Conservation (phyloP, 805 yeast species). For the Brettanomyces naardenensis region DNA sequence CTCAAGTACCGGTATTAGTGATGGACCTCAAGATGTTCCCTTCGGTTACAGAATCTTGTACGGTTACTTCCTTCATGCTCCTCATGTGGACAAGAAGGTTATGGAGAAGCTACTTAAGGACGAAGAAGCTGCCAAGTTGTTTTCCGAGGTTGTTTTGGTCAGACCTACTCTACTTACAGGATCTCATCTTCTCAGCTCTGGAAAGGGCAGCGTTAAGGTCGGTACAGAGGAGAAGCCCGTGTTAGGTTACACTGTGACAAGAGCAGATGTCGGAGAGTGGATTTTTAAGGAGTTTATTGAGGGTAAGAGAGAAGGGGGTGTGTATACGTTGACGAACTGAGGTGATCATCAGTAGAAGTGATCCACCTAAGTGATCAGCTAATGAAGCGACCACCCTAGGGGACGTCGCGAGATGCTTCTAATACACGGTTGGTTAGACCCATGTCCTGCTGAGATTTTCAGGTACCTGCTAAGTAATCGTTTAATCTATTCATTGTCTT, state of each 20-base stretch:
- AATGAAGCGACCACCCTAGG: no score
- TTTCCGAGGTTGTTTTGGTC: background rate
- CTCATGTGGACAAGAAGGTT: background rate
- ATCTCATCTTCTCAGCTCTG: background rate
- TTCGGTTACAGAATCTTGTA: constrained; percentile 1
- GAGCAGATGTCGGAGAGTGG: constrained; percentile 3
- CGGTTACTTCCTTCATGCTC: background rate
- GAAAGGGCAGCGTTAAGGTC: background rate
- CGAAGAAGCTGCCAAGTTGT: background rate
- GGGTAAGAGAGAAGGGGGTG: background rate
- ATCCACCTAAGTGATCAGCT: no score
- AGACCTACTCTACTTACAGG: constrained; percentile 1
- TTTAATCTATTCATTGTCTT: no score
- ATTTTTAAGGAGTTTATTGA: constrained; percentile 1
- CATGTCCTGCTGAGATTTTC: no score
- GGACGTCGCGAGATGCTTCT: no score
- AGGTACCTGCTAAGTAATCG: no score
- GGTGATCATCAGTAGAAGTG: no score
- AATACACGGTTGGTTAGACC: no score
- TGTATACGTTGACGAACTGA: background rate
- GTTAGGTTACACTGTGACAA: background rate
- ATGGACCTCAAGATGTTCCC: constrained; percentile 3
- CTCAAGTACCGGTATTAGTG: constrained; percentile 1
- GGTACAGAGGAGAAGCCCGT: constrained; percentile 2
- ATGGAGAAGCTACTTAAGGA: background rate